phyloP scores from a whole-genome alignment of 805 yeast genomes.

The Blastobotrys americana region DNA sequence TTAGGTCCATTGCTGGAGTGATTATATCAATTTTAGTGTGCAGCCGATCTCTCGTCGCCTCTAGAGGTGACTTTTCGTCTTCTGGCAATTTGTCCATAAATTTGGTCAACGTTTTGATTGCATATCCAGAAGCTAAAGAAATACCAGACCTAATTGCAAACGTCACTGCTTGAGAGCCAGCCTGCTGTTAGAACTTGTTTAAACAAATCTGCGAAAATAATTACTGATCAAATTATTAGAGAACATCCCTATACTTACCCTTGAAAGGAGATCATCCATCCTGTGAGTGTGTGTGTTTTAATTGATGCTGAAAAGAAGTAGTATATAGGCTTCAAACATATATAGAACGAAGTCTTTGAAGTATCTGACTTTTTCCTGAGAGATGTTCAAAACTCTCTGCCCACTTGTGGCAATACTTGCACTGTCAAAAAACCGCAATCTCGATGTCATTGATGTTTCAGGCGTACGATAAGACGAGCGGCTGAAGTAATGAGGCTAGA shows the following conservation, averaged over 20 bases:
- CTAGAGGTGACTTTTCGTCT: conserved; percentile 42
- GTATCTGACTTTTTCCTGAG: too few relatives aligned
- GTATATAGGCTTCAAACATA: too few relatives aligned
- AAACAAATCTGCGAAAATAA: neutral
- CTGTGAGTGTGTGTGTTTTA: neutral
- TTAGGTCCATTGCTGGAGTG: conserved; percentile 59
- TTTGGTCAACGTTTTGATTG: conserved; percentile 53
- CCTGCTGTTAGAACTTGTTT: conserved; percentile 41
- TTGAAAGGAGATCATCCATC: conserved; percentile 10
- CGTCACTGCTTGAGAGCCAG: conserved; percentile 72
- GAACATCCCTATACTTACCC: conserved; percentile 2
- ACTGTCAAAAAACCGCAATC: too few relatives aligned
- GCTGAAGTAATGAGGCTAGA: too few relatives aligned
- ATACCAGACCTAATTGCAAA: conserved; percentile 73
- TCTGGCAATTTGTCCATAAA: conserved; percentile 47
- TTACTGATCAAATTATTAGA: neutral
- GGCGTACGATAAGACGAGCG: too few relatives aligned
- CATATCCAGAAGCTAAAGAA: conserved; percentile 66
- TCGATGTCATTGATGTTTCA: too few relatives aligned
- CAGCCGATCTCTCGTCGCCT: conserved; percentile 38
- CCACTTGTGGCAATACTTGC: too few relatives aligned
- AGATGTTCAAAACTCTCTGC: too few relatives aligned
- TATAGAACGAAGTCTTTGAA: too few relatives aligned
- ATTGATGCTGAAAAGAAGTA: too few relatives aligned
- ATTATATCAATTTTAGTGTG: conserved; percentile 54